phyloP scores from a whole-genome alignment of 768 basidiomycete species.

The Auriscalpium orientale region DNA sequence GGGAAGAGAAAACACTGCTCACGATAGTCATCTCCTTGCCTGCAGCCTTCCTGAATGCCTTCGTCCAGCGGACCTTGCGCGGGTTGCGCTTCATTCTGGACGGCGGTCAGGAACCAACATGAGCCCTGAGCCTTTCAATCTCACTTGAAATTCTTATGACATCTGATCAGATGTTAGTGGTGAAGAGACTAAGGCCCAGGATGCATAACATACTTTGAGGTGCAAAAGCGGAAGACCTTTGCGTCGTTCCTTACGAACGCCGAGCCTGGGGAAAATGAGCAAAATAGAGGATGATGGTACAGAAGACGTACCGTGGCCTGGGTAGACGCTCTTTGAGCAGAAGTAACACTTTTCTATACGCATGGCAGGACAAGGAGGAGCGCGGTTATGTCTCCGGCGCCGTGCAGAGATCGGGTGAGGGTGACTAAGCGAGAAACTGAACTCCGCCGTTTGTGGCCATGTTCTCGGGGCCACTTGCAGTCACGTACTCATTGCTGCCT shows the following conservation, averaged over 20 bases:
- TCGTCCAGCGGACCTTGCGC: slow-evolving; percentile 98
- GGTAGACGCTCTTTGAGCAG: slow-evolving; percentile 94
- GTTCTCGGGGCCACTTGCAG: not conserved
- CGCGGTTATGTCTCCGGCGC: not conserved
- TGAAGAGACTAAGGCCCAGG: not conserved
- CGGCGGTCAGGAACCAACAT: not conserved
- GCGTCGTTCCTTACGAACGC: slow-evolving; percentile 98
- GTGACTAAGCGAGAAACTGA: slow-evolving; percentile 7
- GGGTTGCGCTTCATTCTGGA: slow-evolving; percentile 98
- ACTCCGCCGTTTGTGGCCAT: not conserved
- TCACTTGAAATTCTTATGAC: slow-evolving; percentile 99
- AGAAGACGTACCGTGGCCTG: slow-evolving; percentile 71
- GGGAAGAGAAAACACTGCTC: slow-evolving; percentile 24
- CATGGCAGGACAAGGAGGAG: slow-evolving; percentile 38
- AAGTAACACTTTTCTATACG: slow-evolving; percentile 98
- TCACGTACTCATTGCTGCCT: not conserved
- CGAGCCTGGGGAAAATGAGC: slow-evolving; percentile 42
- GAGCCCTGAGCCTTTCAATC: slow-evolving; percentile 12
- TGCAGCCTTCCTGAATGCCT: slow-evolving; percentile 96
- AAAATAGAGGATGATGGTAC: not conserved
- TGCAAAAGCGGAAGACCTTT: slow-evolving; percentile 97
- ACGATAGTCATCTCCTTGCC: slow-evolving; percentile 99
- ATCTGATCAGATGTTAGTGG: slow-evolving; percentile 40
- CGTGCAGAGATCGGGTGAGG: not conserved
- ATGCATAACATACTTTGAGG: slow-evolving; percentile 69